Evolutionary conservation across 768 basidiomycete species (phyloP), one percentile per base, ranked within the genome.

Genomic region (Epithele typhae): DNA sequence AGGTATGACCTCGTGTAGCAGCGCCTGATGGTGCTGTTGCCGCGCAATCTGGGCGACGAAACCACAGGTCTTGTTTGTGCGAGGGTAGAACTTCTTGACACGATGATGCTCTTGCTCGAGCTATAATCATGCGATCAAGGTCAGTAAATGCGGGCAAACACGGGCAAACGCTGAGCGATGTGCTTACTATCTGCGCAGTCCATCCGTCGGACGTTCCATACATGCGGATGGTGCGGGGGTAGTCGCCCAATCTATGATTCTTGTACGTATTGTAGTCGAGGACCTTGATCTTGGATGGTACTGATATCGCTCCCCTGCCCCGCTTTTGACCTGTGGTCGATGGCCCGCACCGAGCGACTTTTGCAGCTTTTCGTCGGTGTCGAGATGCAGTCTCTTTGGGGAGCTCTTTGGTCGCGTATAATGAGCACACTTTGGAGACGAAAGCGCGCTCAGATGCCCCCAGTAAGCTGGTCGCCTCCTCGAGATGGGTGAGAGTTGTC

Each of bases 81-180:
- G 30, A 0, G 46, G 40, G 40, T 73, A 77, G 22, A 70, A 56
- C 0, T 41, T 48, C 52, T 78, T 77, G 3, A 70, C 58, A 0
- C 43, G 49, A 0, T 56, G 45, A 37, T 77, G 73, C 46, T 72
- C 62, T 0, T 63, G 58, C 42, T 74, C 71, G 1, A 66, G 62
- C 71, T 73, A 43, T 1, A 21, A 14, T 18, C 22, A 9, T 4
- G 22, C 22, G 39, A 12, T 8, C 23, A 24, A 12, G 23, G 17
- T 15, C 40, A 22, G 14, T 18, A 4, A 15, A 18, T n/a, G 22
- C 18, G 27, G 8, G 27, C 27, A 30, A 7, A 30, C 8, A 7
- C 27, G 27, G 27, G 35, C 18, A 17, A 36, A 32, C 15, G 35
- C 7, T 36, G 8, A 17, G 6, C 7, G 12, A 36, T n/a, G 11